Evolutionary conservation across 2,329 filamentous ascomycete genomes (phyloP).

Genomic region (Trichophyton simii): DNA sequence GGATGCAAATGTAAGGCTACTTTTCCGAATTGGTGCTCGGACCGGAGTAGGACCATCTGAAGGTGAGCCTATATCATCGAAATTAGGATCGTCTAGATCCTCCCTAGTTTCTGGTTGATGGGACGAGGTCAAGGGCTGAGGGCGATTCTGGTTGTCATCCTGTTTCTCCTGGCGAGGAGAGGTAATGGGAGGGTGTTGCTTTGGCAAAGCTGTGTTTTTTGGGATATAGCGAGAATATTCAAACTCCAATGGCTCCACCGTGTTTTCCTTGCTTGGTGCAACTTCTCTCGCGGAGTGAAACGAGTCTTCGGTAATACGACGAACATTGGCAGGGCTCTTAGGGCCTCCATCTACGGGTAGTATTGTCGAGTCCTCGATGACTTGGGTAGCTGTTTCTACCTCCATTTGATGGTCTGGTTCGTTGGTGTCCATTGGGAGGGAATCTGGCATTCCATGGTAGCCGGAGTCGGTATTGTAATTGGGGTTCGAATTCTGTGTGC

Average conservation of each 20-base stretch:
- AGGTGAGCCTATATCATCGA: conserved; percentile 37
- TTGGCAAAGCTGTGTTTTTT: not conserved
- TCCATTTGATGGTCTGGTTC: conserved; percentile 5
- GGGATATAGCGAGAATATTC: conserved; percentile 14
- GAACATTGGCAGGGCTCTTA: conserved; percentile 19
- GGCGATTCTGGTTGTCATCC: not conserved
- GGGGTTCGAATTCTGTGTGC: conserved; percentile 22
- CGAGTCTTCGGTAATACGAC: conserved; percentile 33
- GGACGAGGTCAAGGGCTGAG: not conserved
- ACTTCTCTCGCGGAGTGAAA: conserved; percentile 37
- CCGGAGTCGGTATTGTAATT: conserved; percentile 36
- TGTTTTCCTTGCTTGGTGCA: conserved; percentile 23
- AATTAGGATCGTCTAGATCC: conserved; percentile 18
- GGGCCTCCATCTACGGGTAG: conserved; percentile 11
- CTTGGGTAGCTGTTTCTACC: conserved; percentile 23
- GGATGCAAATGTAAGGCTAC: conserved; percentile 87
- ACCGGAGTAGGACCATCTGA: conserved; percentile 38
- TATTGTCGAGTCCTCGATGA: conserved; percentile 21
- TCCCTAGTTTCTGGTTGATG: not conserved
- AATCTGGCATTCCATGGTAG: conserved; percentile 35
- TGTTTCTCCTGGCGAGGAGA: not conserved
- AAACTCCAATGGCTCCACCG: conserved; percentile 26
- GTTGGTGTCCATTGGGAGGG: not conserved
- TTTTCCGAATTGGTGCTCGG: conserved; percentile 69
- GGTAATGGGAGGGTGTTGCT: not conserved